Percentiles rank a stretch among this genome's conserved stretches.
Conservation (phyloP, 495 filamentous ascomycete species). For the Diplogelasinospora grovesii region DNA sequence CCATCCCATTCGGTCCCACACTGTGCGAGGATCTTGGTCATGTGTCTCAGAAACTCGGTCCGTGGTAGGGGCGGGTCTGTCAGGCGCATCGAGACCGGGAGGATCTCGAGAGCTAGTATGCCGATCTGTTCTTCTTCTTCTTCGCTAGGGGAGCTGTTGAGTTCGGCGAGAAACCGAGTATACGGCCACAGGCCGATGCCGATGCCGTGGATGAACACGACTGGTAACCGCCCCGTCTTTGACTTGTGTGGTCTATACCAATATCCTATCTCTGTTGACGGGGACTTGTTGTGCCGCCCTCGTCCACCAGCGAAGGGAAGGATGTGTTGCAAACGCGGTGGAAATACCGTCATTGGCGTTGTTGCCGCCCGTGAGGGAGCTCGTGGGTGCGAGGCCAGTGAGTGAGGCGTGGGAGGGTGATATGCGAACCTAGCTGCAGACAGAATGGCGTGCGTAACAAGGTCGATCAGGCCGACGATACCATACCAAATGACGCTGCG, state of each 20-base stretch:
- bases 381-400: too few relatives aligned
- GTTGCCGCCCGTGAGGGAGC: too few relatives aligned
- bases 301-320: background rate
- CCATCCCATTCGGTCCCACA: slow-evolving; percentile 39
- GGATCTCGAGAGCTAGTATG: slow-evolving; percentile 57
- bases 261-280: slow-evolving; percentile 47
- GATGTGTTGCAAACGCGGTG: slow-evolving; percentile 44
- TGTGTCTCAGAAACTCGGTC: slow-evolving; percentile 43
- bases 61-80: slow-evolving; percentile 40
- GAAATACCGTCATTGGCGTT: slow-evolving; percentile 47
- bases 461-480: slow-evolving; percentile 32
- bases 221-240: slow-evolving; percentile 41
- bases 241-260: slow-evolving; percentile 60
- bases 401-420: background rate
- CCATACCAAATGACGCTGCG: slow-evolving; percentile 59
- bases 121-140: slow-evolving; percentile 41
- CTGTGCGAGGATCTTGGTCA: slow-evolving; percentile 44
- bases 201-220: slow-evolving; percentile 67
- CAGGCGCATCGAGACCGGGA: slow-evolving; percentile 57
- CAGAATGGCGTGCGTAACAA: slow-evolving; percentile 30
- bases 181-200: slow-evolving; percentile 63
- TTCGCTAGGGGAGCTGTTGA: slow-evolving; percentile 31
- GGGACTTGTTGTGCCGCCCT: slow-evolving; percentile 30
- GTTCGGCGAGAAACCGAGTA: slow-evolving; percentile 43
- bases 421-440: slow-evolving; percentile 4